These are phyloP conservation scores for Nakaseomyces uthaithaninus DNA, from an alignment of 1,139 yeast species.

Conservation along the genomic window DNA sequence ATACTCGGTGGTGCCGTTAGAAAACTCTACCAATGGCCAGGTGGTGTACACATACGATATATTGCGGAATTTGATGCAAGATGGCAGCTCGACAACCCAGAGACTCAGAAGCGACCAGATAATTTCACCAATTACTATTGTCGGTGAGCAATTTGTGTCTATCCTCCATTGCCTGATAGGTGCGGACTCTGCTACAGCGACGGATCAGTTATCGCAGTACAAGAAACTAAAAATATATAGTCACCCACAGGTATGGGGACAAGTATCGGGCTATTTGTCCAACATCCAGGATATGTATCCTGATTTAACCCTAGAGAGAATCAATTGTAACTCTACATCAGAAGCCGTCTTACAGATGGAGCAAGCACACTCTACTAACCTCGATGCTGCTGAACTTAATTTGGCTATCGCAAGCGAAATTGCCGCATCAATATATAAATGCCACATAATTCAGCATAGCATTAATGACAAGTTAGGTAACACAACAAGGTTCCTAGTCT, in stretches of 20 bases:
- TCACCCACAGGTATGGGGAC: conserved; percentile 99
- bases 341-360: conserved; percentile 59
- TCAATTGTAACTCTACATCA: conserved; percentile 75
- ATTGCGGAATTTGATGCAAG: conserved; percentile 54
- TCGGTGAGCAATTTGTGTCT: conserved; percentile 74
- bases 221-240: conserved; percentile 58
- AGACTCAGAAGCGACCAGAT: conserved; percentile 3
- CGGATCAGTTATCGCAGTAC: conserved; percentile 30
- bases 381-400: conserved; percentile 29
- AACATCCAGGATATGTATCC: conserved; percentile 40
- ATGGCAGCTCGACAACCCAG: conserved; percentile 7
- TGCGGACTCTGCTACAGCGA: conserved; percentile 24
- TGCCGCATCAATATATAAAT: conserved; percentile 56
- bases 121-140: conserved; percentile 32
- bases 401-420: conserved; percentile 55
- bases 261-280: conserved; percentile 53
- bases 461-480: conserved; percentile 69
- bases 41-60: conserved; percentile 81
- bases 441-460: conserved; percentile 47
- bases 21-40: conserved; percentile 91
- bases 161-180: conserved; percentile 71
- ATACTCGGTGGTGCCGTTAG: conserved; percentile 82
- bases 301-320: conserved; percentile 32
- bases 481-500: conserved; percentile 74
- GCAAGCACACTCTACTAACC: conserved; percentile 5